phyloP scores from a whole-genome alignment of 2,329 filamentous ascomycete species.

The Trichoderma hamatum region DNA sequence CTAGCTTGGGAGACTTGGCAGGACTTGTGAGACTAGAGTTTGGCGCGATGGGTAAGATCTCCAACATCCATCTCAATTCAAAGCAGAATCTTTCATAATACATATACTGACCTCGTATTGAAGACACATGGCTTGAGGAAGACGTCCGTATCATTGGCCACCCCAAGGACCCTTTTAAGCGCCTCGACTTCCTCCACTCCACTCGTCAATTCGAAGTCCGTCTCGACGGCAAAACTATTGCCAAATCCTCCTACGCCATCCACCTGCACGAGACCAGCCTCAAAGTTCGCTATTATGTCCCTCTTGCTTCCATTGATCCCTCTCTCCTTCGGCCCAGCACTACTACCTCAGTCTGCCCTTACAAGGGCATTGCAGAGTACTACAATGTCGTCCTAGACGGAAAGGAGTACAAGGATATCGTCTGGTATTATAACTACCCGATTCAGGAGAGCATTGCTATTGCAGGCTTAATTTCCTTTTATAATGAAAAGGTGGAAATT shows the following conservation, averaged over 20 bases:
- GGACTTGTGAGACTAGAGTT: slow-evolving; percentile 43
- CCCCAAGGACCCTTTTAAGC: slow-evolving; percentile 68
- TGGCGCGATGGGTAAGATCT: slow-evolving; percentile 39
- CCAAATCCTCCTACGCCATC: slow-evolving; percentile 49
- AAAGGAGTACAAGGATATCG: slow-evolving; percentile 51
- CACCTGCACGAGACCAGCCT: slow-evolving; percentile 65
- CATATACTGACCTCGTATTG: neutral
- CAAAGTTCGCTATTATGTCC: slow-evolving; percentile 62
- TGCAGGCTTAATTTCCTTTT: slow-evolving; percentile 63
- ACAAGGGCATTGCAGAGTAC: slow-evolving; percentile 68
- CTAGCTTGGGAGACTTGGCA: slow-evolving; percentile 39
- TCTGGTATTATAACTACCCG: slow-evolving; percentile 66
- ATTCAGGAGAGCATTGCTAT: slow-evolving; percentile 59
- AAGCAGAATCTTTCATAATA: neutral
- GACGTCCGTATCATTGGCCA: slow-evolving; percentile 62
- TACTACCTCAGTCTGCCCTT: slow-evolving; percentile 63
- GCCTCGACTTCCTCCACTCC: slow-evolving; percentile 63
- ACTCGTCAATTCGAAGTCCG: slow-evolving; percentile 56
- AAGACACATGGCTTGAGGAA: slow-evolving; percentile 56
- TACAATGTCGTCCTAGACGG: slow-evolving; percentile 57
- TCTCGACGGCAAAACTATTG: slow-evolving; percentile 50
- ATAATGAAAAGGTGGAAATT: slow-evolving; percentile 70
- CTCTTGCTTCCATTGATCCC: slow-evolving; percentile 53
- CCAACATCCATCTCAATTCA: neutral
- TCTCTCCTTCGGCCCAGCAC: slow-evolving; percentile 51